Evolutionary conservation across 805 yeast species (phyloP), one percentile per base, ranked within the genome.

Genomic region (Schizosaccharomyces cryophilus): DNA sequence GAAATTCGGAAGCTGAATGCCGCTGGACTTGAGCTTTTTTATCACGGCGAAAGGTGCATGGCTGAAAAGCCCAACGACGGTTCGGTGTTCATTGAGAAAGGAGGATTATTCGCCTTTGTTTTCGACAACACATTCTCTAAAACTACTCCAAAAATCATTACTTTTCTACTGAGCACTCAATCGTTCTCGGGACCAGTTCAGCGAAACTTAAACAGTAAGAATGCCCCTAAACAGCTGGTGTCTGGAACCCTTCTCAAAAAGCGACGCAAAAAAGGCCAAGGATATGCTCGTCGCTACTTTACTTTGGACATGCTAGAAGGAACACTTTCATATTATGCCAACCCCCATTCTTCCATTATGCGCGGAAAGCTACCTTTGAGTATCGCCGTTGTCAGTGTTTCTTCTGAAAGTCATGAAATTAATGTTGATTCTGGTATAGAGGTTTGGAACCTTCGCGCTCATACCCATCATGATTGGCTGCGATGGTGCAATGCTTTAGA

Each of bases 391-490:
- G 81, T 93, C 1, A 80, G 89, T 62, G 95, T 95, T 0, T 83
- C 83, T 66, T 75, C 80, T 30, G 78, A 78, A 62, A 79, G 80
- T 29, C 73, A 79, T 61, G 83, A 85, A 66, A 81, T 93, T 54
- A 81, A 84, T 58, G 78, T 93, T 62, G 96, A 93, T 69, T 87
- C 96, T 0, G 97, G 97, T 2, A 82, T 90, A 81, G 97, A 90
- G 69, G 82, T 85, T 9, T 90, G 97, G 97, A 81, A 80, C 47
- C 74, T 90, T 63, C 86, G 85, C 66, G 85, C 96, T 0, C 72
- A 75, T 58, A 80, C 76, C 62, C 71, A 72, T 11, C 74, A 76
- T 5, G 89, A 85, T 64, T 93, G 87, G 77, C 78, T 80, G 42
- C 75, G 79, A 5, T 93, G 98, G 98, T 79, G 84, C 15, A 77